These are phyloP conservation scores for Diaporthe capsici DNA, from an alignment of 2,329 filamentous ascomycete species.

Conservation along the genomic window DNA sequence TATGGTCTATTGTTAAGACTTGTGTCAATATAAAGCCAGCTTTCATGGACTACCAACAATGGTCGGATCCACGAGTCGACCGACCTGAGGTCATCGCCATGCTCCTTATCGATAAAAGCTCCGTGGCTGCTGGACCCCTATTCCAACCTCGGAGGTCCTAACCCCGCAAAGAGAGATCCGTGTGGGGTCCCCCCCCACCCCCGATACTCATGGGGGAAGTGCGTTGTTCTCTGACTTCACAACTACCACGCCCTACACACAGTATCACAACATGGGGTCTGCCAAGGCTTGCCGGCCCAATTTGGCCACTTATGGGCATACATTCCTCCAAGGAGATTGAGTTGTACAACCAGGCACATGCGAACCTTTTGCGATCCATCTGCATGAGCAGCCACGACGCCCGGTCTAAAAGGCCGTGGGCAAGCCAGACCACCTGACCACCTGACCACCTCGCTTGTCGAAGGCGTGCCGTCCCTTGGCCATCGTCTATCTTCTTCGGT, in stretches of 20 bases:
- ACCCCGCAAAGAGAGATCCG: neutral
- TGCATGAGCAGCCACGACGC: neutral
- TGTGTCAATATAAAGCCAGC: neutral
- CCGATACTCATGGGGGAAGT: neutral
- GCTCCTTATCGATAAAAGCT: constrained; percentile 32
- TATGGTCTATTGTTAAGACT: neutral
- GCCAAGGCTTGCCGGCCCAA: neutral
- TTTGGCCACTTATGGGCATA: neutral
- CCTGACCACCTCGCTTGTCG: neutral
- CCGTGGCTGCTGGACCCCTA: constrained; percentile 1
- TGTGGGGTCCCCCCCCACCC: neutral
- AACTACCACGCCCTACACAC: neutral
- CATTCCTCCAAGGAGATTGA: neutral
- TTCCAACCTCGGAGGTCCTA: neutral
- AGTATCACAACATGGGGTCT: neutral
- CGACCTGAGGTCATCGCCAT: constrained; percentile 27
- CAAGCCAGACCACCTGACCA: neutral
- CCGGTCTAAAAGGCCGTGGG: neutral
- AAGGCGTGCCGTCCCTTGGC: neutral
- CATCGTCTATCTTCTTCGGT: neutral
- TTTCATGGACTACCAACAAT: neutral
- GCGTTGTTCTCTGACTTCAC: neutral
- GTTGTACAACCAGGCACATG: neutral
- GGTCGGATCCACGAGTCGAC: too few relatives aligned
- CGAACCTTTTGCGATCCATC: neutral